Percentiles rank a stretch among this genome's conserved stretches.
Conservation (phyloP, 805 yeast species). For the Saccharomycopsis sp. region DNA sequence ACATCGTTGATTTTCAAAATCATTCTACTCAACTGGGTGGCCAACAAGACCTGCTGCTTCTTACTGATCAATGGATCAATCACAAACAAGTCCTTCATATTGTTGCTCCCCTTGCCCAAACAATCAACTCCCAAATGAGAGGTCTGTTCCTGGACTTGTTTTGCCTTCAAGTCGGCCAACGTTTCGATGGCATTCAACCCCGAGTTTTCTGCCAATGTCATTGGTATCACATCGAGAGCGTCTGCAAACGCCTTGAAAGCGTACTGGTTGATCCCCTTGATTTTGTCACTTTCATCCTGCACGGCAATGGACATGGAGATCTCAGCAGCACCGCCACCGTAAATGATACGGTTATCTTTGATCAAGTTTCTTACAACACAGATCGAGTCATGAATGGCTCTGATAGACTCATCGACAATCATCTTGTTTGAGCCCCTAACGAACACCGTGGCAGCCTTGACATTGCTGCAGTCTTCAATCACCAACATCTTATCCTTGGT, state of each 20-base stretch:
- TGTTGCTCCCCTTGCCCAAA: constrained; percentile 76
- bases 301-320: constrained; percentile 88
- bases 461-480: constrained; percentile 90
- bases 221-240: constrained; percentile 87
- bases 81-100: constrained; percentile 90
- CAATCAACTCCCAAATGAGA: constrained; percentile 88
- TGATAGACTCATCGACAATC: constrained; percentile 94
- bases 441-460: constrained; percentile 89
- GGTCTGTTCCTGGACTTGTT: constrained; percentile 65
- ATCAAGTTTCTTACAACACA: constrained; percentile 96
- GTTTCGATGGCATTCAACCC: constrained; percentile 93
- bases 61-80: constrained; percentile 97
- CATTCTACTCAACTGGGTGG: constrained; percentile 97
- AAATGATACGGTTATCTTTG: constrained; percentile 87
- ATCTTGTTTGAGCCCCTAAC: constrained; percentile 94
- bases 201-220: constrained; percentile 94
- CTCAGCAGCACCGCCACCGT: constrained; percentile 99
- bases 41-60: constrained; percentile 89
- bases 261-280: constrained; percentile 93
- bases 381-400: constrained; percentile 93
- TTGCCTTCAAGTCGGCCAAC: constrained; percentile 71
- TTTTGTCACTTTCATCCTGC: constrained; percentile 82
- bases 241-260: constrained; percentile 92
- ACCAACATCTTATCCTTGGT: constrained; percentile 92
- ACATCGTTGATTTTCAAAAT: constrained; percentile 94